These are phyloP conservation scores for Eucalyptus cloeziana DNA, from an alignment of 345 rosid genomes.

Conservation along the genomic window DNA sequence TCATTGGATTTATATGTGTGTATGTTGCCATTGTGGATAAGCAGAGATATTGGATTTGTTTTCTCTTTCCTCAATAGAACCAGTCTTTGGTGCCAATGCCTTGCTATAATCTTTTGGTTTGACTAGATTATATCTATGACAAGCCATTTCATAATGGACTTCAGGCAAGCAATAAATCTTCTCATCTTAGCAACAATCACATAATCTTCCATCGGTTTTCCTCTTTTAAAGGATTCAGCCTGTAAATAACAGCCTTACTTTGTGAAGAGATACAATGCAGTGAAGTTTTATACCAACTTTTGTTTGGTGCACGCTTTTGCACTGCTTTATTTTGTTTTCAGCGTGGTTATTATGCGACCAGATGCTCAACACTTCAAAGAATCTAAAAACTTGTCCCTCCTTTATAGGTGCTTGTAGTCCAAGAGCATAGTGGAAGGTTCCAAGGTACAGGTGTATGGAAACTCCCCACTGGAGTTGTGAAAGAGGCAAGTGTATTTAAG, in stretches of 20 bases:
- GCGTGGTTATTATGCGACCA: neutral
- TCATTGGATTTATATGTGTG: neutral
- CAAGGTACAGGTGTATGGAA: conserved; percentile 58
- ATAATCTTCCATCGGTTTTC: too few species aligned
- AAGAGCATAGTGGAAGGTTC: conserved; percentile 53
- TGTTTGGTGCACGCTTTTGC: neutral
- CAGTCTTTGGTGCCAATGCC: neutral
- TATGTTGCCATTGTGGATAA: neutral
- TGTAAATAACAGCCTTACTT: neutral
- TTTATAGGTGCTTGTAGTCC: conserved; percentile 68
- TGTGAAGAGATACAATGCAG: neutral
- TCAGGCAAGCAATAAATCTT: neutral
- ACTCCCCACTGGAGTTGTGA: conserved; percentile 60
- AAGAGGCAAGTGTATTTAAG: conserved; percentile 29
- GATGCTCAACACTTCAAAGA: neutral
- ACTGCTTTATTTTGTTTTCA: neutral
- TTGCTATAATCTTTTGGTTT: neutral
- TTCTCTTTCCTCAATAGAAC: neutral
- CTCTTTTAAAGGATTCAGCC: too few species aligned
- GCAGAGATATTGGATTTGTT: neutral
- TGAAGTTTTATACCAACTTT: neutral
- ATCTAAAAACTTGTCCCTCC: neutral
- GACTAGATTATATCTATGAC: neutral
- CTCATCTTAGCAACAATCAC: too few species aligned
- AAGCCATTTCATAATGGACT: neutral